Conservation (phyloP, 495 filamentous ascomycete species). For the Sporormia fimetaria region DNA sequence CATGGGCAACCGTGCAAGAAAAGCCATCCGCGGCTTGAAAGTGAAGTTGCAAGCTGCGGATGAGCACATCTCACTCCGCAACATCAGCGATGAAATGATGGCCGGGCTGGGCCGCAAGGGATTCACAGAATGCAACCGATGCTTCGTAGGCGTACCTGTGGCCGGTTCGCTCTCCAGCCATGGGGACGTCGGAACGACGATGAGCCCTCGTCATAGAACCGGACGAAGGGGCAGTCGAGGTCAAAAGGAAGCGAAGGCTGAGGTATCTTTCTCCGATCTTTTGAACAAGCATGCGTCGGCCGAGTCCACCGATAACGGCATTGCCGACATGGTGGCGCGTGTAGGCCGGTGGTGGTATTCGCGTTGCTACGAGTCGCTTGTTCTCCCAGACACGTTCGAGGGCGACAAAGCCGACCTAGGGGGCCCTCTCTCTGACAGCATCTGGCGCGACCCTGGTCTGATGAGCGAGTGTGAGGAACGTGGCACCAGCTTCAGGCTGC, state of each 20-base stretch:
- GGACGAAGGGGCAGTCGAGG: no score
- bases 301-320: conserved; percentile 50
- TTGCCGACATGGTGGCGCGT: conserved; percentile 80
- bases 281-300: conserved; percentile 14
- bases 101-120: conserved; percentile 64
- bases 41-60: conserved; percentile 56
- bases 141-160: conserved; percentile 80
- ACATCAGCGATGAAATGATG: conserved; percentile 67
- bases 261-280: conserved; percentile 29
- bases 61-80: conserved; percentile 54
- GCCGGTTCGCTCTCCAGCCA: conserved; percentile 51
- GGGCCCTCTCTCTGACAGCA: conserved; percentile 38
- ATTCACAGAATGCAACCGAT: conserved; percentile 74
- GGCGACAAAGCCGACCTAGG: conserved; percentile 8
- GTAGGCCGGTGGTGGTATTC: conserved; percentile 97
- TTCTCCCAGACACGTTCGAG: conserved; percentile 42
- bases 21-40: conserved; percentile 67
- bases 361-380: conserved; percentile 69
- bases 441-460: conserved; percentile 69
- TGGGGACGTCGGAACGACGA: conserved; percentile 18
- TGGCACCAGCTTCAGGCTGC: conserved; percentile 75
- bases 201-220: no score
- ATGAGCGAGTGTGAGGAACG: conserved; percentile 76
- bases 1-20: conserved; percentile 51
- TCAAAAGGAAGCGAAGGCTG: conserved; percentile 15